phyloP scores from a whole-genome alignment of 495 filamentous ascomycete genomes.

The Talaromyces trachyspermus region DNA sequence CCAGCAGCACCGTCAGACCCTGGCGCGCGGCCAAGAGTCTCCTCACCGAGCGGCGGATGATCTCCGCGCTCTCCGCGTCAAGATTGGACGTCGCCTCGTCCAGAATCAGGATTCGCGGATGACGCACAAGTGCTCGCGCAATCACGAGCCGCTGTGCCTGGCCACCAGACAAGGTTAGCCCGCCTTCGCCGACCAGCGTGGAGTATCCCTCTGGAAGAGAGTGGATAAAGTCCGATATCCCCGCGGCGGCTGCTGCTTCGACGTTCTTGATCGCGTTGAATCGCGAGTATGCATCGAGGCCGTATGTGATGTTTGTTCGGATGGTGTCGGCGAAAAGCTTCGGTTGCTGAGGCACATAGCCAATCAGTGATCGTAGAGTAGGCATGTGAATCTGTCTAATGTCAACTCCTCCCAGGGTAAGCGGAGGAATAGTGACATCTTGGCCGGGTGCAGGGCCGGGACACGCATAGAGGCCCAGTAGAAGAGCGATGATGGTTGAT shows the following conservation, averaged over 20 bases:
- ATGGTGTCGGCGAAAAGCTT: conserved; percentile 71
- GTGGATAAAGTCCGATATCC: conserved; percentile 73
- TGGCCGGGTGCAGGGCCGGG: neutral
- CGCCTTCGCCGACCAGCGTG: conserved; percentile 73
- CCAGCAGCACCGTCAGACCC: conserved; percentile 51
- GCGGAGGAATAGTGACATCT: conserved; percentile 12
- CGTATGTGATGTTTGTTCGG: conserved; percentile 75
- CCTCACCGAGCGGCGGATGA: conserved; percentile 57
- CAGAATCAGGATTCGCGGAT: conserved; percentile 65
- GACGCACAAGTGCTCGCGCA: conserved; percentile 66
- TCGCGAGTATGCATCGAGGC: conserved; percentile 39
- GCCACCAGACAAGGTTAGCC: conserved; percentile 67
- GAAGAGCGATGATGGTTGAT: conserved; percentile 71
- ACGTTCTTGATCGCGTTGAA: conserved; percentile 34
- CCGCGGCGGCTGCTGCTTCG: conserved; percentile 53
- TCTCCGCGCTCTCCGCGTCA: conserved; percentile 60
- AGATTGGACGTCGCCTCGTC: conserved; percentile 85
- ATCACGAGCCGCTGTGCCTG: conserved; percentile 80
- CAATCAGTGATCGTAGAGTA: conserved; percentile 59
- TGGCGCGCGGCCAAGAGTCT: conserved; percentile 34
- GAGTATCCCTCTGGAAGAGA: conserved; percentile 67
- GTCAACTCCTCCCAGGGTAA: conserved; percentile 47
- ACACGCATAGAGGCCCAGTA: conserved; percentile 56
- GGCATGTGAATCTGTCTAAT: conserved; percentile 50
- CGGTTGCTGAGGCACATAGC: conserved; percentile 70